phyloP scores from a whole-genome alignment of 768 basidiomycete genomes.

The Tylopilus plumbeoviolaceoides region DNA sequence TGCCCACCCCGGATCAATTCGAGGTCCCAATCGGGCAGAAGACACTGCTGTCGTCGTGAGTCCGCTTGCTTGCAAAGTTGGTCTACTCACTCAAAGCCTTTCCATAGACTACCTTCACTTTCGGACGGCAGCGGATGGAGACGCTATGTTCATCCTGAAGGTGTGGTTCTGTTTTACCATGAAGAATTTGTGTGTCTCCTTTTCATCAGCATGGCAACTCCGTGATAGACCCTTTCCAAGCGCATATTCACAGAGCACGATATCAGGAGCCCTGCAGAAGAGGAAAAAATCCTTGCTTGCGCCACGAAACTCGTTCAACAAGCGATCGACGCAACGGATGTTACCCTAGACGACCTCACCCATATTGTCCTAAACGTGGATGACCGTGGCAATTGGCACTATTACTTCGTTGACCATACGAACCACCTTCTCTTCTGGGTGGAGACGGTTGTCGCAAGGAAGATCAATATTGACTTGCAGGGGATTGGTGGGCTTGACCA shows the following conservation, averaged over 20 bases:
- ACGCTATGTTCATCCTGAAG: conserved; percentile 14
- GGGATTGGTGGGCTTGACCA: conserved; percentile 5
- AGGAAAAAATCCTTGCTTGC: background rate
- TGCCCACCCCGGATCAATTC: background rate
- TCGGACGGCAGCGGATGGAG: conserved; percentile 3
- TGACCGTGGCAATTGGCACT: background rate
- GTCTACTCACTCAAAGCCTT: background rate
- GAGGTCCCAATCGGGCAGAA: conserved; percentile 9
- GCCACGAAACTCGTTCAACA: conserved; percentile 6
- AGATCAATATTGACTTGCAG: conserved; percentile 1
- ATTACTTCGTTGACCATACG: conserved; percentile 18
- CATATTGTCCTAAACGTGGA: conserved; percentile 14
- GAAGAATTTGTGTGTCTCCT: conserved; percentile 7
- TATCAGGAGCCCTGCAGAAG: background rate
- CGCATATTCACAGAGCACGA: conserved; percentile 15
- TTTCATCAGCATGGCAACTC: background rate
- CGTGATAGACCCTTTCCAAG: background rate
- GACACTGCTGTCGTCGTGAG: conserved; percentile 8
- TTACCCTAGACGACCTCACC: conserved; percentile 5
- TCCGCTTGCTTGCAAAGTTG: background rate
- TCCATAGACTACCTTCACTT: background rate
- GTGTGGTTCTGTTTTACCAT: conserved; percentile 12
- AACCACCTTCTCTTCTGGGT: conserved; percentile 18
- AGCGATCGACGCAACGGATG: background rate
- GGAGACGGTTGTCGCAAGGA: background rate